Conservation (phyloP, 805 yeast species). For the Kodamaea fukazawae region DNA sequence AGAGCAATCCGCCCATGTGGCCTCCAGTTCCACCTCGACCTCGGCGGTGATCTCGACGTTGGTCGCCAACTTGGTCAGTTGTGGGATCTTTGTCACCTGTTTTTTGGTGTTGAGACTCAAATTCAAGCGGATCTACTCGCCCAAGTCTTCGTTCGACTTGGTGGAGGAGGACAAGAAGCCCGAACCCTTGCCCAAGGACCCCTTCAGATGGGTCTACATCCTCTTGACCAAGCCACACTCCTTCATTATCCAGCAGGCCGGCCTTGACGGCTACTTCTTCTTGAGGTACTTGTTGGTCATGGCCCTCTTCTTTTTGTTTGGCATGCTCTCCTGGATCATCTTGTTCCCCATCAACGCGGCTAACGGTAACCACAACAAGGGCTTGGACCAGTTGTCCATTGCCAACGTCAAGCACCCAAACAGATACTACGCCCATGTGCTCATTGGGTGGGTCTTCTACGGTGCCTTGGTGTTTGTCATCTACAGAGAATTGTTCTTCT, state of each 20-base stretch:
- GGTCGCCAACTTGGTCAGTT: conserved; percentile 63
- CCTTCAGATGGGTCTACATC: conserved; percentile 66
- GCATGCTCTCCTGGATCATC: conserved; percentile 58
- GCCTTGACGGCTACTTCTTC: conserved; percentile 92
- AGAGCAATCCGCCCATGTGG: conserved; percentile 10
- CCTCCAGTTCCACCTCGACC: conserved; percentile 52
- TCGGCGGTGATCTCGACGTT: conserved; percentile 73
- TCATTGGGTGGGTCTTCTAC: conserved; percentile 77
- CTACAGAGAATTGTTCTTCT: conserved; percentile 80
- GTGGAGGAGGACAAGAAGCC: conserved; percentile 63
- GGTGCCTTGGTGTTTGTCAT: conserved; percentile 67
- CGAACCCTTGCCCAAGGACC: conserved; percentile 67
- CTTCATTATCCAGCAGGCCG: conserved; percentile 80
- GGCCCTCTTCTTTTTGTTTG: conserved; percentile 41
- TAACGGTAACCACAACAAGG: conserved; percentile 56
- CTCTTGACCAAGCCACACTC: conserved; percentile 65
- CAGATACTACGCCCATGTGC: conserved; percentile 83
- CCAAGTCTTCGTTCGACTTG: conserved; percentile 66
- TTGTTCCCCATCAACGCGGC: conserved; percentile 83
- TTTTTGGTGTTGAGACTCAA: conserved; percentile 67
- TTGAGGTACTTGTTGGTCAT: conserved; percentile 69
- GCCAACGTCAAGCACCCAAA: conserved; percentile 61
- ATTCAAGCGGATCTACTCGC: conserved; percentile 76
- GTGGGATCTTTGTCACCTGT: conserved; percentile 54
- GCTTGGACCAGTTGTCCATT: conserved; percentile 74